Evolutionary conservation across 441 rosid species (phyloP).

Genomic region (Codiaeum variegatum): DNA sequence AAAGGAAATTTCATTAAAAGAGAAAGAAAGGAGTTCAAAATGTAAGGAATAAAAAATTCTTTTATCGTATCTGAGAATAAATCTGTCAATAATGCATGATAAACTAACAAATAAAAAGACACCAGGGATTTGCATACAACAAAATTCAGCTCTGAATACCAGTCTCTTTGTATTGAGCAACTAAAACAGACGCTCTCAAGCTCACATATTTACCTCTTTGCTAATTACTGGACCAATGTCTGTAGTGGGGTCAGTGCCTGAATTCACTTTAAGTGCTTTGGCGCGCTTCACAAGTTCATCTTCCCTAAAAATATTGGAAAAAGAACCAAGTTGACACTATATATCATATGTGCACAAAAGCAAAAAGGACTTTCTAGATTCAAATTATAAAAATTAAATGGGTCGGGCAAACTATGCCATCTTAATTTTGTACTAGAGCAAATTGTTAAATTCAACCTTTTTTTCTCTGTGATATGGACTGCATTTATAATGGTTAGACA

Average conservation of each 20-base stretch:
- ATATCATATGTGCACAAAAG: background rate
- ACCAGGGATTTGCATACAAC: background rate
- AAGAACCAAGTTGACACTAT: conserved; percentile 10
- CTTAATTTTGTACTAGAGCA: background rate
- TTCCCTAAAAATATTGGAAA: conserved; percentile 29
- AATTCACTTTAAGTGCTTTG: conserved; percentile 48
- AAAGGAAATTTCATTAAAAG: background rate
- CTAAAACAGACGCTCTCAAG: conserved; percentile 4
- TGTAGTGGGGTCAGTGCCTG: conserved; percentile 46
- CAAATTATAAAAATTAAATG: background rate
- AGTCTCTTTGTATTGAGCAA: background rate
- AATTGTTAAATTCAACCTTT: background rate
- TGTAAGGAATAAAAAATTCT: background rate
- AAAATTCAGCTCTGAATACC: background rate
- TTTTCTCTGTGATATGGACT: background rate
- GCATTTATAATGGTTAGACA: background rate
- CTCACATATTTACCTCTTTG: conserved; percentile 29
- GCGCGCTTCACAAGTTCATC: conserved; percentile 44
- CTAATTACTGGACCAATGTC: conserved; percentile 46
- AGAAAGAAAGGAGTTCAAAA: background rate
- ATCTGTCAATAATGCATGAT: background rate
- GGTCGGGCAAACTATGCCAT: background rate
- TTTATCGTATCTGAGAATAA: background rate
- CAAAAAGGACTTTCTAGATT: background rate
- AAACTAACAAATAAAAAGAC: background rate